Evolutionary conservation across 352 stramenopile genomes (phyloP).

Genomic region (Phytopythium mirpurense): DNA sequence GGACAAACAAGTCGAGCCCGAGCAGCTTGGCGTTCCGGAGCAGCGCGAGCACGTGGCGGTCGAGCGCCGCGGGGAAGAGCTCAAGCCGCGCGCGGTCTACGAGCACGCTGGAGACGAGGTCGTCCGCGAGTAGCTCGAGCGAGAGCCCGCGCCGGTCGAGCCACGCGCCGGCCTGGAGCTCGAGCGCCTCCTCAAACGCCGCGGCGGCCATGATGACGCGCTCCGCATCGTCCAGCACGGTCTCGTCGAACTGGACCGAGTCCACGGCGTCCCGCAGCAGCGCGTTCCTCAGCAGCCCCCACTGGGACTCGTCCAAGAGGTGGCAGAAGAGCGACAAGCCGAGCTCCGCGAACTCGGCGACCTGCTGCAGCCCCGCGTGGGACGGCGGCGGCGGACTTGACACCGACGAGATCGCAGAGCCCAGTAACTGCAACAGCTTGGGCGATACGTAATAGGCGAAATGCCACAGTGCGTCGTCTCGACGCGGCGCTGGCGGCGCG

Average conservation of each 20-base stretch:
- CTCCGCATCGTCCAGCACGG: background rate
- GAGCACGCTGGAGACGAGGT: constrained; percentile 10
- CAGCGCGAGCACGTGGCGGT: constrained; percentile 4
- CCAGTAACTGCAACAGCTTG: background rate
- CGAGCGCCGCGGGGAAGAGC: constrained; percentile 4
- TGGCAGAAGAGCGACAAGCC: background rate
- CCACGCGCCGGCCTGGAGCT: background rate
- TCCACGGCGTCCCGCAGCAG: background rate
- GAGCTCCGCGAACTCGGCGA: constrained; percentile 1
- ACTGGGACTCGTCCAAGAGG: background rate
- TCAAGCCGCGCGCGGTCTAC: background rate
- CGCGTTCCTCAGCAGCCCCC: background rate
- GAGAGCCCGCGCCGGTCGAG: constrained; percentile 1
- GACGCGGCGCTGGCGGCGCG: background rate
- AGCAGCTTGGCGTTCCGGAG: constrained; percentile 10
- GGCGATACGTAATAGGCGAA: background rate
- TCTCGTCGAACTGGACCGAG: background rate
- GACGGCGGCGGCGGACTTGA: background rate
- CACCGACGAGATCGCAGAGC: background rate
- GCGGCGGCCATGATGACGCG: background rate
- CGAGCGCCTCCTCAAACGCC: constrained; percentile 4
- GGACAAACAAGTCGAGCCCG: background rate
- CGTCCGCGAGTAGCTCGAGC: constrained; percentile 5
- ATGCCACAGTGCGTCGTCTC: constrained; percentile 4
- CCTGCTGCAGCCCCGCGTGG: background rate